phyloP scores from a whole-genome alignment of 106 monocot species.

The Agapanthus africanus region DNA sequence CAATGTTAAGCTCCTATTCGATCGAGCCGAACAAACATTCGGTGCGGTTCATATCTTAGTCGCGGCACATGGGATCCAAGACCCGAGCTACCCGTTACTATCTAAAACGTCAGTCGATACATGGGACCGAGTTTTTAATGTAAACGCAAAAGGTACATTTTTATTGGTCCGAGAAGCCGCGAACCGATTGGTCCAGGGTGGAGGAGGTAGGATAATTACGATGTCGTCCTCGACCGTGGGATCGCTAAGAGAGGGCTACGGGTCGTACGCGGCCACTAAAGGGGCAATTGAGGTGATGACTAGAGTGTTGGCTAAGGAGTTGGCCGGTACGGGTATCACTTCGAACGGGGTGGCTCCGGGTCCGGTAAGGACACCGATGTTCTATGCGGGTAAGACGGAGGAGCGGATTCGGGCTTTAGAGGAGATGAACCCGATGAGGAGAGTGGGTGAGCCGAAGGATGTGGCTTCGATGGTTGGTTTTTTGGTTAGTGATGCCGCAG shows the following conservation, averaged over 20 bases:
- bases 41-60: slow-evolving; percentile 15
- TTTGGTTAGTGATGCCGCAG: slow-evolving; percentile 30
- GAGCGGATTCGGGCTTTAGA: slow-evolving; percentile 16
- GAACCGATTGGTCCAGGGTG: slow-evolving; percentile 11
- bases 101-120: neutral
- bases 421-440: slow-evolving; percentile 19
- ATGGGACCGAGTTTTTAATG: slow-evolving; percentile 10
- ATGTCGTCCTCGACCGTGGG: no score
- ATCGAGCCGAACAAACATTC: slow-evolving; percentile 13
- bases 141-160: slow-evolving; percentile 17
- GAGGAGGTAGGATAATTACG: slow-evolving; percentile 11
- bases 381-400: slow-evolving; percentile 49
- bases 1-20: slow-evolving; percentile 12
- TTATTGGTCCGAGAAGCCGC: slow-evolving; percentile 14
- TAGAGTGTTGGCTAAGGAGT: slow-evolving; percentile 45
- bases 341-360: slow-evolving; percentile 63
- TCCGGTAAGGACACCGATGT: slow-evolving; percentile 38
- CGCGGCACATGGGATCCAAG: slow-evolving; percentile 6
- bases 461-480: slow-evolving; percentile 62
- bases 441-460: slow-evolving; percentile 38
- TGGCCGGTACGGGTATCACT: slow-evolving; percentile 32
- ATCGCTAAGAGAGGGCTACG: no score
- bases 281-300: slow-evolving; percentile 60
- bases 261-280: slow-evolving; percentile 8
- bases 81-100: slow-evolving; percentile 9